Percentiles rank a stretch among this genome's conserved stretches.
Conservation (phyloP, 768 basidiomycete species). For the Podaxis sp. region DNA sequence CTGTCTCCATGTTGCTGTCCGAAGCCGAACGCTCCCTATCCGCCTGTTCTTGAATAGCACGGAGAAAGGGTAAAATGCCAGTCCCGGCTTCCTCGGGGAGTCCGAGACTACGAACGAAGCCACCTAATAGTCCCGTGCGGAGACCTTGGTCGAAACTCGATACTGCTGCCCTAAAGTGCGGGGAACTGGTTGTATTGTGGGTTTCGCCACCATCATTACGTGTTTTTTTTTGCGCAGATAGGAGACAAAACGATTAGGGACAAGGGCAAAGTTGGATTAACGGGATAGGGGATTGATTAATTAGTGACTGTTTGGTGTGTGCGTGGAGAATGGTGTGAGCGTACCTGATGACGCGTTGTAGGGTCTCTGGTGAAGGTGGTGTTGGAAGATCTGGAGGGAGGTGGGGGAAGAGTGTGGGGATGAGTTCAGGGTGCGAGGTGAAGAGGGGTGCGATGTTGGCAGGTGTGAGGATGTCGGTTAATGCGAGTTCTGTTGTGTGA, state of each 20-base stretch:
- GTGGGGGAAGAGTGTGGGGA: constrained; percentile 73
- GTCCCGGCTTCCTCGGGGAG: constrained; percentile 83
- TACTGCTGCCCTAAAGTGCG: constrained; percentile 82
- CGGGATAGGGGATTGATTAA: background rate
- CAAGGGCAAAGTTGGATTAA: background rate
- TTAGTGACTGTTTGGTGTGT: constrained; percentile 4
- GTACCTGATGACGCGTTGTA: constrained; percentile 71
- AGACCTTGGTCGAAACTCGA: constrained; percentile 83
- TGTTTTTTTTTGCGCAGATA: too few relatives aligned
- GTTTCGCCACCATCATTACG: background rate
- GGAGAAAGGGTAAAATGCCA: constrained; percentile 76
- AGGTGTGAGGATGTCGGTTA: constrained; percentile 76
- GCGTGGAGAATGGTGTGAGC: background rate
- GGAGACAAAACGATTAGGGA: background rate
- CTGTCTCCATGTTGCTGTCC: constrained; percentile 77
- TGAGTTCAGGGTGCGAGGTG: constrained; percentile 63
- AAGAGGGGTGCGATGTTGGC: constrained; percentile 74
- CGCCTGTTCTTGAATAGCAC: constrained; percentile 77
- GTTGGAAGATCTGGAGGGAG: constrained; percentile 77
- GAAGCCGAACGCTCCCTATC: constrained; percentile 37
- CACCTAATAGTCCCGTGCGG: constrained; percentile 74
- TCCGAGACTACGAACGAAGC: constrained; percentile 75
- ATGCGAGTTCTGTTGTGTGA: constrained; percentile 49
- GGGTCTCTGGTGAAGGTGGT: constrained; percentile 64
- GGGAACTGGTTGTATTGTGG: constrained; percentile 44